These are phyloP conservation scores for Fusarium coicis DNA, from an alignment of 2,329 filamentous ascomycete species.

Conservation along the genomic window DNA sequence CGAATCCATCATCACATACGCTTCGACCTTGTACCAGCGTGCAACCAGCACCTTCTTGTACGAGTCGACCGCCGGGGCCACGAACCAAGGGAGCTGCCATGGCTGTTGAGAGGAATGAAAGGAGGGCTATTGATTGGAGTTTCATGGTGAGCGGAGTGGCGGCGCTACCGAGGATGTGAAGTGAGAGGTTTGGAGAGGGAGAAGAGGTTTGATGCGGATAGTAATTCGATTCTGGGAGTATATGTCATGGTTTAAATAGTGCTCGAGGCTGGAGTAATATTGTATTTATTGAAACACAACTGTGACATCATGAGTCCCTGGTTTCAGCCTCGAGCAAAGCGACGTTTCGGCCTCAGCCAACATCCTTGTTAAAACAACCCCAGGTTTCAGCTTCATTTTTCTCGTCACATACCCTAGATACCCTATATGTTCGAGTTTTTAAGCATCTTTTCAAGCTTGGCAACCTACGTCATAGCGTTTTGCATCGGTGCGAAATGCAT, in stretches of 20 bases:
- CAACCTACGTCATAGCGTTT: rapidly evolving
- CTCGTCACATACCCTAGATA: background rate
- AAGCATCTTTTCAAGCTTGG: background rate
- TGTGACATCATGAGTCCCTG: background rate
- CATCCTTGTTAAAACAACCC: background rate
- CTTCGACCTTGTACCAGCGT: slow-evolving; percentile 9
- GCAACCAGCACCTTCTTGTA: background rate
- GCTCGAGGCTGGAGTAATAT: rapidly evolving
- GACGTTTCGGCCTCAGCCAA: background rate
- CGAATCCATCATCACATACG: slow-evolving; percentile 17
- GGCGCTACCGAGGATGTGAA: background rate
- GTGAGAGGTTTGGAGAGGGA: rapidly evolving
- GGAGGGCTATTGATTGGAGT: background rate
- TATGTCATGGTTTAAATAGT: rapidly evolving
- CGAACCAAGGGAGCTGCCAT: background rate
- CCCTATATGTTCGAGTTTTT: background rate
- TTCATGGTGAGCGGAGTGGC: background rate
- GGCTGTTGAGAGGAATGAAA: background rate
- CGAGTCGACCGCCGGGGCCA: slow-evolving; percentile 10
- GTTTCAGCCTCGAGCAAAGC: background rate
- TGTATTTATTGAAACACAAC: background rate
- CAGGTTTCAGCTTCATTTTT: background rate
- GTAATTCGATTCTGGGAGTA: rapidly evolving
- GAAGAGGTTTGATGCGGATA: rapidly evolving
- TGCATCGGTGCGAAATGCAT: rapidly evolving